Percentiles rank a stretch among this genome's conserved stretches.
phyloP scores from a whole-genome alignment of 1,139 yeast species.

The Taphrina confusa region DNA sequence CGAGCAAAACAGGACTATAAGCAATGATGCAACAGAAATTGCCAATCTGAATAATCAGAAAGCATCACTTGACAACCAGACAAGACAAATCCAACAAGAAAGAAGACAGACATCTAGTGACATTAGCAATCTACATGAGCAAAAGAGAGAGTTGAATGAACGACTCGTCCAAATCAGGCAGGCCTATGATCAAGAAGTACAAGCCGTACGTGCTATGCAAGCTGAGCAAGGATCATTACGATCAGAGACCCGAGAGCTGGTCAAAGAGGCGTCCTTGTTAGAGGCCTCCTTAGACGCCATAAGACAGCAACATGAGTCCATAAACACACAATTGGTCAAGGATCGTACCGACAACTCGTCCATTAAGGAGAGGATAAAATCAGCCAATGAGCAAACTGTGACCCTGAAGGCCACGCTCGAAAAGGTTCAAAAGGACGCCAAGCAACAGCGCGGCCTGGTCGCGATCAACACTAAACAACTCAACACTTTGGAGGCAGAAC shows the following conservation, averaged over 20 bases:
- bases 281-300: slow-evolving; percentile 80
- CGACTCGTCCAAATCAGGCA: slow-evolving; percentile 67
- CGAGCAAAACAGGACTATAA: slow-evolving; percentile 54
- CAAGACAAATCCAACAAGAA: slow-evolving; percentile 67
- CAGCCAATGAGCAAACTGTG: slow-evolving; percentile 65
- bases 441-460: slow-evolving; percentile 62
- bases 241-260: slow-evolving; percentile 69
- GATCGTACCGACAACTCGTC: slow-evolving; percentile 62
- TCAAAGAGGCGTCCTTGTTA: slow-evolving; percentile 73
- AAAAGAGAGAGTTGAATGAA: slow-evolving; percentile 69
- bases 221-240: slow-evolving; percentile 58
- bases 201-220: slow-evolving; percentile 69
- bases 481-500: slow-evolving; percentile 57
- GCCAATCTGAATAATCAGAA: slow-evolving; percentile 87
- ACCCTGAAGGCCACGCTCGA: slow-evolving; percentile 61
- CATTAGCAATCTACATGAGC: slow-evolving; percentile 60
- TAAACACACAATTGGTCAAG: slow-evolving; percentile 61
- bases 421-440: slow-evolving; percentile 55
- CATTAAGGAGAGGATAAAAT: slow-evolving; percentile 46
- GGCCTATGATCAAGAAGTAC: slow-evolving; percentile 74
- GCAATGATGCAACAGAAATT: slow-evolving; percentile 78
- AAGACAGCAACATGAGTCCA: slow-evolving; percentile 64
- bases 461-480: slow-evolving; percentile 71
- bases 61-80: slow-evolving; percentile 73
- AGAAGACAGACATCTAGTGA: slow-evolving; percentile 77